Evolutionary conservation across 2,329 filamentous ascomycete genomes (phyloP).

Genomic region (Colletotrichum ledebouriae): DNA sequence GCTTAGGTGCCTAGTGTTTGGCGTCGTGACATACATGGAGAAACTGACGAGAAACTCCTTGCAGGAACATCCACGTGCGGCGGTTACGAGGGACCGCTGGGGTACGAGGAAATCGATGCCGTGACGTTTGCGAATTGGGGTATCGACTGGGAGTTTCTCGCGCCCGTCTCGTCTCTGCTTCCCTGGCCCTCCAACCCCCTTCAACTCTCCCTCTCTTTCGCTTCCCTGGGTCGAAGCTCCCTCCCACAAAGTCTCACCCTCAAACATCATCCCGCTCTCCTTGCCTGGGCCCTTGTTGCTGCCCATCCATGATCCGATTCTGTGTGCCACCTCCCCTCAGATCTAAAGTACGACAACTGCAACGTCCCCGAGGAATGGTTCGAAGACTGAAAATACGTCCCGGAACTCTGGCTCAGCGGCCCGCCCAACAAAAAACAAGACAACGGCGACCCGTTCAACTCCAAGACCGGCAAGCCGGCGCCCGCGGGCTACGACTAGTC

Average conservation of each 20-base stretch:
- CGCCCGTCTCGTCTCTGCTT: too few species aligned
- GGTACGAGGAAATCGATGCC: constrained; percentile 70
- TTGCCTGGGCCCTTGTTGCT: neutral
- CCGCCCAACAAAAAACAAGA: constrained; percentile 48
- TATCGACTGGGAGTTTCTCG: constrained; percentile 62
- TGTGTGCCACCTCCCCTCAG: constrained; percentile 45
- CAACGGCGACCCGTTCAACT: constrained; percentile 46
- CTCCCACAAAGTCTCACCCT: constrained; percentile 7
- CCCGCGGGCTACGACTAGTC: constrained; percentile 64
- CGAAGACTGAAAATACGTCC: constrained; percentile 51
- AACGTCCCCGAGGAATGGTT: constrained; percentile 54
- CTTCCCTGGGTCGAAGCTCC: neutral
- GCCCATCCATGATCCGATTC: neutral
- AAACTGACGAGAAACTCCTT: neutral
- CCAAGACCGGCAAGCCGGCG: constrained; percentile 53
- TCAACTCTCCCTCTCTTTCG: neutral
- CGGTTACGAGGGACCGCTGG: constrained; percentile 68
- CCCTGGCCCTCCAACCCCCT: neutral
- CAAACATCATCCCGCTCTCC: neutral
- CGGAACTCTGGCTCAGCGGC: constrained; percentile 46
- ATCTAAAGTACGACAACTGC: constrained; percentile 72
- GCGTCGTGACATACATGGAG: neutral
- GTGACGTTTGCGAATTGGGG: constrained; percentile 70
- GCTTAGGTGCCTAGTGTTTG: neutral
- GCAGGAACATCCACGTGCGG: constrained; percentile 61